Conservation (phyloP, 202 grass and related monocot species). For the Sporobolus alterniflorus region DNA sequence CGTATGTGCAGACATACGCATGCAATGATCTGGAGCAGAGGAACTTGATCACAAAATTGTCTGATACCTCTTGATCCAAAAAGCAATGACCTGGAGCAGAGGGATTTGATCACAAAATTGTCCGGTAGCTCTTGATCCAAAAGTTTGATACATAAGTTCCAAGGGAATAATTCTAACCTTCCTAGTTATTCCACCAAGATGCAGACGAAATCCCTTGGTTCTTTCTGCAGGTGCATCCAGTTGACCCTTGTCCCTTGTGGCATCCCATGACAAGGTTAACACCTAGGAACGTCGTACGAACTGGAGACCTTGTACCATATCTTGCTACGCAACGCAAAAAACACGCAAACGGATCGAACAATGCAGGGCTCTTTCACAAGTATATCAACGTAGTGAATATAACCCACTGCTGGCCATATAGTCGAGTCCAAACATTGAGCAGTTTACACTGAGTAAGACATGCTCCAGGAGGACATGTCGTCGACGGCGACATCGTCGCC, state of each 20-base stretch:
- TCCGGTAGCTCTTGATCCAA: constrained; percentile 19
- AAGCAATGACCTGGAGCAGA: no score
- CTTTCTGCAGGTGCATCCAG: constrained; percentile 26
- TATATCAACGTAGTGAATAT: no score
- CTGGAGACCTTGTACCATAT: constrained; percentile 27
- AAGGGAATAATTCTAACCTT: constrained; percentile 40
- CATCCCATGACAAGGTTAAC: constrained; percentile 20
- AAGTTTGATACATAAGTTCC: constrained; percentile 38
- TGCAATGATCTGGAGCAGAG: no score
- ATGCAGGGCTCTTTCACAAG: no score
- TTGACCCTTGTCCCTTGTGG: background rate
- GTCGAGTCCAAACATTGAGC: no score
- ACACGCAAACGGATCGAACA: no score
- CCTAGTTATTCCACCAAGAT: constrained; percentile 47
- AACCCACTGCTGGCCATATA: no score
- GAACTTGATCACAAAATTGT: no score
- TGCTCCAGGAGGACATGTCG: constrained; percentile 33
- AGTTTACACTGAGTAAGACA: background rate
- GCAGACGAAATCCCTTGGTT: constrained; percentile 41
- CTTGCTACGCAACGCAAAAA: constrained; percentile 8
- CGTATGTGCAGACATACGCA: no score
- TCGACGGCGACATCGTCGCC: constrained; percentile 52
- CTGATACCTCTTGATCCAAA: no score
- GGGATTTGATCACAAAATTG: constrained; percentile 29
- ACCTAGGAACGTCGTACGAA: constrained; percentile 41